phyloP scores from a whole-genome alignment of 2,329 filamentous ascomycete genomes.

The Calonectria pteridis region DNA sequence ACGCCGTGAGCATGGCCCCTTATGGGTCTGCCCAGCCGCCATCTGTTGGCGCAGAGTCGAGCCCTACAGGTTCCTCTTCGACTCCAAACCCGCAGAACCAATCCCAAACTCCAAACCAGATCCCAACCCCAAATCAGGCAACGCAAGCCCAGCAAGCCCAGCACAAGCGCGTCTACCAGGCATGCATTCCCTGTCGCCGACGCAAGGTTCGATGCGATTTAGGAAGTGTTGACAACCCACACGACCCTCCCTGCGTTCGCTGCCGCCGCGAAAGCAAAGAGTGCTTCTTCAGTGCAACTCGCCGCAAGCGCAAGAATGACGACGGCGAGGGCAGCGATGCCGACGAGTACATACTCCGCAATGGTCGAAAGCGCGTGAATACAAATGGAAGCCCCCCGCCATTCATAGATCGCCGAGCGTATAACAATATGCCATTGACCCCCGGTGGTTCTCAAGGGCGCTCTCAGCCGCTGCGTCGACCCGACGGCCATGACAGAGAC shows the following conservation, averaged over 20 bases:
- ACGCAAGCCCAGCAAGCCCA: constrained; percentile 47
- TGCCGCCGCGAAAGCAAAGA: constrained; percentile 96
- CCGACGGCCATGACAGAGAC: constrained; percentile 57
- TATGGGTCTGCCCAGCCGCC: constrained; percentile 39
- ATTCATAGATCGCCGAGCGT: constrained; percentile 58
- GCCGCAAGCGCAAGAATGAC: constrained; percentile 87
- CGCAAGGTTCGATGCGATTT: constrained; percentile 74
- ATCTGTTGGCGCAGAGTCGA: constrained; percentile 41
- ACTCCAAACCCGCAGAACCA: constrained; percentile 33
- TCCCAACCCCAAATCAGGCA: constrained; percentile 32
- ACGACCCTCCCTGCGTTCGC: constrained; percentile 92
- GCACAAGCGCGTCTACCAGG: constrained; percentile 74
- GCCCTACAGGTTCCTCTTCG: constrained; percentile 40
- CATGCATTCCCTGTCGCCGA: constrained; percentile 72
- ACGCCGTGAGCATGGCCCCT: constrained; percentile 37
- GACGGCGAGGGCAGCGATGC: constrained; percentile 65
- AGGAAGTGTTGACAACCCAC: constrained; percentile 89
- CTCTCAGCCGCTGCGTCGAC: constrained; percentile 74
- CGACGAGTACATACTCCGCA: constrained; percentile 78
- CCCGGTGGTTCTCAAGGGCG: constrained; percentile 76
- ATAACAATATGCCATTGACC: constrained; percentile 69
- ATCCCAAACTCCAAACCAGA: constrained; percentile 35
- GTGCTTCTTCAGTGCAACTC: constrained; percentile 95
- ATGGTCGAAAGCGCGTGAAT: constrained; percentile 77
- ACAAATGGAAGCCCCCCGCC: constrained; percentile 60